phyloP scores from a whole-genome alignment of 179 eudicot genomes.

The Vitellaria paradoxa region DNA sequence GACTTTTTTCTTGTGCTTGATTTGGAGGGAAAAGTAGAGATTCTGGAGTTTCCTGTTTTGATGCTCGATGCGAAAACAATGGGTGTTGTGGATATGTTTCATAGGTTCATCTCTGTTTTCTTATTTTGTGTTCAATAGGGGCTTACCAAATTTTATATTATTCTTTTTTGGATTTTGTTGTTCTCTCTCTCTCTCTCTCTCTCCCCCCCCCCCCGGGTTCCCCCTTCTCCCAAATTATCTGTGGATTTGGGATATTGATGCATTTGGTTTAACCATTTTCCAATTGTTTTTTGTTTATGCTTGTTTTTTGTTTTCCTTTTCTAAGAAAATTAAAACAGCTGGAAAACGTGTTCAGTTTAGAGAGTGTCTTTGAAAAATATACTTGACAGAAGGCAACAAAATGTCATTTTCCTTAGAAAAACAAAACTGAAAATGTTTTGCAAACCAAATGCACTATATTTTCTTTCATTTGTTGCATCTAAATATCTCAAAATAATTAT shows the following conservation, averaged over 20 bases:
- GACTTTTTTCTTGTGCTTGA: conserved; percentile 87
- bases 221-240: neutral
- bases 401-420: no score
- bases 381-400: no score
- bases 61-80: conserved; percentile 73
- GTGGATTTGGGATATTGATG: neutral
- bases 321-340: no score
- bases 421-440: no score
- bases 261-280: no score
- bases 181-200: neutral
- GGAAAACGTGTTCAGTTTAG: no score
- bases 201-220: no score
- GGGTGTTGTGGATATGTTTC: conserved; percentile 75
- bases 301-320: no score
- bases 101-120: conserved; percentile 49
- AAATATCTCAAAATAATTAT: neutral
- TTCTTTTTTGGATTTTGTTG: neutral
- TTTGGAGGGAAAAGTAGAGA: conserved; percentile 98
- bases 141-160: neutral
- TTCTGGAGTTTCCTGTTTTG: conserved; percentile 92
- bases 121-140: neutral
- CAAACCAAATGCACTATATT: no score
- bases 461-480: neutral
- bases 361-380: no score
- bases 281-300: no score